phyloP scores from a whole-genome alignment of 148 eudicot genomes.

The Vaccinium macrocarpon region DNA sequence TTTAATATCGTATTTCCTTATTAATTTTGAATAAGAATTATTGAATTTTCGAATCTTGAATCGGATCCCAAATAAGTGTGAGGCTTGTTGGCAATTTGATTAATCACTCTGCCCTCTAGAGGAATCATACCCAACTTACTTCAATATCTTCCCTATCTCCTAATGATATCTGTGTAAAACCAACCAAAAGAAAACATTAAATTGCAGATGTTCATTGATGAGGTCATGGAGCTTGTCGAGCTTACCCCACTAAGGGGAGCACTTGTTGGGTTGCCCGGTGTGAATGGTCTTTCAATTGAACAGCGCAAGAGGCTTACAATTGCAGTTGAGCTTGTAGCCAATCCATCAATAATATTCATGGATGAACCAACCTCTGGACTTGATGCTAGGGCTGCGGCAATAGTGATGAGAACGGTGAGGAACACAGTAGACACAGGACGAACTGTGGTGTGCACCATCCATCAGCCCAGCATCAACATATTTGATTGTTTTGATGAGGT shows the following conservation, averaged over 20 bases:
- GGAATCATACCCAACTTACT: not conserved
- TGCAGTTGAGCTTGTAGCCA: constrained; percentile 65
- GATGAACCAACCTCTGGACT: constrained; percentile 76
- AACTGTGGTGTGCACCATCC: constrained; percentile 65
- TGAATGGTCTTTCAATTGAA: constrained; percentile 59
- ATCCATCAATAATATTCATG: constrained; percentile 67
- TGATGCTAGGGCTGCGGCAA: constrained; percentile 67
- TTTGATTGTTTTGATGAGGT: constrained; percentile 68
- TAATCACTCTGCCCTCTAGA: not conserved
- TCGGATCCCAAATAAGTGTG: not conserved
- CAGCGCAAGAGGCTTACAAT: constrained; percentile 56
- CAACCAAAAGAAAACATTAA: not conserved
- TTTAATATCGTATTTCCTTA: too few relatives aligned
- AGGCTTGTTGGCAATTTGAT: not conserved
- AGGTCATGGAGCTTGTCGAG: constrained; percentile 61
- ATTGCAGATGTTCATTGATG: constrained; percentile 55
- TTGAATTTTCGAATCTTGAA: not conserved
- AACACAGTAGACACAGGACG: constrained; percentile 65
- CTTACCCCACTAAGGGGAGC: constrained; percentile 39
- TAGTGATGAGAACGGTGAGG: constrained; percentile 64
- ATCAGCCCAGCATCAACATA: constrained; percentile 64
- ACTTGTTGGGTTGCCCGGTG: constrained; percentile 59
- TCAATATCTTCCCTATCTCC: not conserved
- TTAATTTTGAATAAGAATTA: not conserved
- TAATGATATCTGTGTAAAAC: not conserved